Evolutionary conservation across 2,329 filamentous ascomycete species (phyloP), one percentile per base, ranked within the genome.

Genomic region (Acrodontium crateriforme): DNA sequence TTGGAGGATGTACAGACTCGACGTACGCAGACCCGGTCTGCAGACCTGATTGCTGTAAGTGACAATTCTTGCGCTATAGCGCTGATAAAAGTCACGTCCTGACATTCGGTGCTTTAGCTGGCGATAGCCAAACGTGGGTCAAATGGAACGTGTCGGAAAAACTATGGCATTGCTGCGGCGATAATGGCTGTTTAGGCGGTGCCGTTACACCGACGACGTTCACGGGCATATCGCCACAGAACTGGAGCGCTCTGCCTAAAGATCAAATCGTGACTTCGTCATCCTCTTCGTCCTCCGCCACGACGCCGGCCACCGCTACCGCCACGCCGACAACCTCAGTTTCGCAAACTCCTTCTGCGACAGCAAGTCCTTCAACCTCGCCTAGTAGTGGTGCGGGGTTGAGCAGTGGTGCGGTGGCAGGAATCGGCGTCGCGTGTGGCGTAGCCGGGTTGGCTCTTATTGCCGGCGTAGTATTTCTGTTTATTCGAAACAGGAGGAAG

Each of bases 391-490:
- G 14, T n/a, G 13, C 9, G 4, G 22, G 19, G 10, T 25, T 31
- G 18, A 34, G 32, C 21, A 28, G 24, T 11, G 28, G 24, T 21
- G 25, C 32, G 18, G 12, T 31, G 25, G 28, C 28, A 2, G 32
- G 32, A 11, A 34, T 34, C 11, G 32, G 32, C 20, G 32, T 26
- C 6, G 32, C 28, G 16, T 34, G 32, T 18, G 32, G 31, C 16
- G 25, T 16, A 7, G 25, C 20, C 6, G 25, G 25, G 17, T 25
- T n/a, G n/a, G n/a, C n/a, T n/a, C n/a, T n/a, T n/a, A n/a, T n/a
- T n/a, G n/a, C n/a, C n/a, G n/a, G n/a, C n/a, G n/a, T n/a, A n/a
- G n/a, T n/a, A n/a, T n/a, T n/a, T n/a, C n/a, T n/a, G n/a, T n/a
- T n/a, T n/a, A n/a, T n/a, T n/a, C n/a, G n/a, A n/a, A n/a, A n/a